These are phyloP conservation scores for Kuraishia floccosa DNA, from an alignment of 805 yeast species.

Conservation along the genomic window DNA sequence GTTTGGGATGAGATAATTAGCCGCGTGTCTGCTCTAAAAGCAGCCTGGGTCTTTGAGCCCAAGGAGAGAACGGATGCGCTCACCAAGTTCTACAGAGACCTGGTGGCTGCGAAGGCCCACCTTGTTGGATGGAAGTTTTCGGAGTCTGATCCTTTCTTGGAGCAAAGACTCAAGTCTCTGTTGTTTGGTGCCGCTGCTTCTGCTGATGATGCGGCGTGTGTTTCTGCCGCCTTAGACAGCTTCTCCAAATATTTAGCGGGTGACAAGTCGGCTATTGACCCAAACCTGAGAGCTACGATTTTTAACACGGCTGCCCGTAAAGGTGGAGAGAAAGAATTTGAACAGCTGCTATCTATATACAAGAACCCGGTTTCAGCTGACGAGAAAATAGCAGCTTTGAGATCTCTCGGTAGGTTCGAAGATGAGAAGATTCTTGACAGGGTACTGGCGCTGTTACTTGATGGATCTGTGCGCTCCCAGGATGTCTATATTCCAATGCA, in stretches of 20 bases:
- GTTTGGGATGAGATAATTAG: slow-evolving; percentile 56
- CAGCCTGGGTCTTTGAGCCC: slow-evolving; percentile 46
- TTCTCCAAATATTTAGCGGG: slow-evolving; percentile 49
- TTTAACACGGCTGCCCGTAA: slow-evolving; percentile 54
- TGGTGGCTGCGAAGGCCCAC: slow-evolving; percentile 42
- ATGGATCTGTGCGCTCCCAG: slow-evolving; percentile 58
- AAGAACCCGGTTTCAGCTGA: slow-evolving; percentile 48
- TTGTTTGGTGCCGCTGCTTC: slow-evolving; percentile 51
- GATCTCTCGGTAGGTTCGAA: slow-evolving; percentile 55
- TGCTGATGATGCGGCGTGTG: slow-evolving; percentile 34
- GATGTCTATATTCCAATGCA: slow-evolving; percentile 53
- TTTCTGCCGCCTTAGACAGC: slow-evolving; percentile 30
- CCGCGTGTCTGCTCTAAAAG: slow-evolving; percentile 34
- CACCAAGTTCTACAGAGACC: slow-evolving; percentile 37
- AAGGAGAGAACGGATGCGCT: slow-evolving; percentile 34
- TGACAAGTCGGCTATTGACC: slow-evolving; percentile 58
- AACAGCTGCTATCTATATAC: slow-evolving; percentile 50
- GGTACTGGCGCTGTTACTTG: slow-evolving; percentile 43
- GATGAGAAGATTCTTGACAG: slow-evolving; percentile 39
- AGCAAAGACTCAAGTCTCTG: slow-evolving; percentile 55
- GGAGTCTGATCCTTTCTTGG: slow-evolving; percentile 42
- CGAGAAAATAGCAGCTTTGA: slow-evolving; percentile 60
- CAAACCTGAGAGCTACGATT: slow-evolving; percentile 58
- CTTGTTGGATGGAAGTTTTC: slow-evolving; percentile 57
- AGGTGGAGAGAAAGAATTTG: slow-evolving; percentile 55